Conservation (phyloP, 192 early-diverging fungal species). For the Phycomyces nitens region DNA sequence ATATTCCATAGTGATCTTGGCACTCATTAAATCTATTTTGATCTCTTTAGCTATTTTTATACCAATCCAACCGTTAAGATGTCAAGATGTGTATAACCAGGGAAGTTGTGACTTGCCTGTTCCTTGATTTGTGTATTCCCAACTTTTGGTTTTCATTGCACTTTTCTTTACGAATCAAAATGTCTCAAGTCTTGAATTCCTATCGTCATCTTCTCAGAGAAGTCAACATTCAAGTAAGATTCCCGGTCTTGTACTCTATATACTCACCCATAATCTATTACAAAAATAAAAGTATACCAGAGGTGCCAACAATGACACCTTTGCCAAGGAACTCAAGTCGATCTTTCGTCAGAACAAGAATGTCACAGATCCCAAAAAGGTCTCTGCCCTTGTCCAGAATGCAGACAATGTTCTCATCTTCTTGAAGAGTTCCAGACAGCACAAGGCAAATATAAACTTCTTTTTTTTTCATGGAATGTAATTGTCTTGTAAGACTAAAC, state of each 20-base stretch:
- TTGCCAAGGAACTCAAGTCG: slow-evolving; percentile 23
- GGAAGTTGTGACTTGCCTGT: too few species aligned
- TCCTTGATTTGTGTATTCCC: too few species aligned
- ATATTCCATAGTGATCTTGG: too few species aligned
- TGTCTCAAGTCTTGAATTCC: slow-evolving; percentile 9
- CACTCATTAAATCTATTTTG: too few species aligned
- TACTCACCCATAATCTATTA: neutral
- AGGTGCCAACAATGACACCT: slow-evolving; percentile 20
- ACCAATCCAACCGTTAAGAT: too few species aligned
- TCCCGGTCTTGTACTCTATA: neutral
- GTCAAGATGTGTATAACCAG: too few species aligned
- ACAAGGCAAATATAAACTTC: slow-evolving; percentile 19
- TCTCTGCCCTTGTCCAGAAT: slow-evolving; percentile 16
- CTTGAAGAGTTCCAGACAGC: slow-evolving; percentile 25
- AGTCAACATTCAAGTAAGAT: slow-evolving; percentile 25
- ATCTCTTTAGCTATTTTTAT: too few species aligned
- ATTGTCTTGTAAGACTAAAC: neutral
- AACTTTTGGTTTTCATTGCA: neutral
- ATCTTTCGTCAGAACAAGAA: slow-evolving; percentile 18
- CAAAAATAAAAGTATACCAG: slow-evolving; percentile 34
- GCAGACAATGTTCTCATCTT: slow-evolving; percentile 31
- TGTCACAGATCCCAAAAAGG: slow-evolving; percentile 15
- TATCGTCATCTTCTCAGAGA: slow-evolving; percentile 35
- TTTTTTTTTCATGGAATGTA: neutral
- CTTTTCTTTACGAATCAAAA: neutral